Base-by-base conservation (phyloP, 1,139 yeast genomes). In the Tardiomyces digboiensis region DNA sequence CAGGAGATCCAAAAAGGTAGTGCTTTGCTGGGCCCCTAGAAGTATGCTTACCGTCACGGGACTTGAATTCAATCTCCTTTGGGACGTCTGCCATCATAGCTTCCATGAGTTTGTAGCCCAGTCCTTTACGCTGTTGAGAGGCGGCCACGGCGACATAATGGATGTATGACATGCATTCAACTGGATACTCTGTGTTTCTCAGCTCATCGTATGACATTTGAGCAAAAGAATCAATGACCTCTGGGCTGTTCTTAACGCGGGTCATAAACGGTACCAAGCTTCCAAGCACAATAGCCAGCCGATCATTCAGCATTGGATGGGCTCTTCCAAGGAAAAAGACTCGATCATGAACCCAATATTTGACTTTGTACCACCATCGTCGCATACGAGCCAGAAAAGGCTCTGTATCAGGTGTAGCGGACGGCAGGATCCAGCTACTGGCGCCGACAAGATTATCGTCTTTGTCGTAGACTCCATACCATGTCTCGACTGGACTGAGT, bases 31-130 rank as follows among this genome's bases (percentile, higher is more conserved):
- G 33, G 3, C 33, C 33, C 33, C 3, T 8, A 16, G 33, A n/a
- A 26, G 33, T 8, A 5, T 26, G 12, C 16, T n/a, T 13, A 5
- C 39, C 41, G 20, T 39, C 44, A 38, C 7, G 40, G 14, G 33
- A 26, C 3, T 16, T n/a, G 33, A 26, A 26, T 16, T 4, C 33
- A 8, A 26, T 8, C 3, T 26, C 10, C 8, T 26, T 4, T 8
- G 33, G 33, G 16, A 26, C 14, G 14, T 26, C 33, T 4, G 33
- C 33, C 33, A 26, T 26, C 33, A 26, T 26, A 8, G 33, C 33
- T 5, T n/a, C 14, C 8, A 26, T n/a, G 10, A 26, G 33, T 12
- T 8, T 7, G 26, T 22, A 8, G 12, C 26, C 26, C 10, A 22
- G 10, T n/a, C 33, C 33, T 5, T 26, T 26, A 16, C 33, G 33